phyloP scores from a whole-genome alignment of 1,139 yeast genomes.

The Debaryomyces nepalensis region DNA sequence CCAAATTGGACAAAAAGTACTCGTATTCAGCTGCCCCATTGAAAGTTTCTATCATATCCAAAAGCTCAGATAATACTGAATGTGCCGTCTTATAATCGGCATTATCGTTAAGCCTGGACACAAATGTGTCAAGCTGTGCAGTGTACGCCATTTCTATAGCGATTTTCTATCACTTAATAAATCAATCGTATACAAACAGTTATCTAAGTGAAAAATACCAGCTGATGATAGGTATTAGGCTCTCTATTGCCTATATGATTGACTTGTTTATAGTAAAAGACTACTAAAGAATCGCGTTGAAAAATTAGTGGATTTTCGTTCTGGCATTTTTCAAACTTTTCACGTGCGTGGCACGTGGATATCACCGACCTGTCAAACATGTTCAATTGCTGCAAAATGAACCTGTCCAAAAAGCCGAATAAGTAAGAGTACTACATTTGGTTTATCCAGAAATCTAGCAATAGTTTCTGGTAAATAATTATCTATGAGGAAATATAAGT shows the following conservation, averaged over 20 bases:
- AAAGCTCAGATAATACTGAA: constrained; percentile 74
- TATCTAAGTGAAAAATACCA: not conserved
- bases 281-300: constrained; percentile 8
- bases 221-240: constrained; percentile 1
- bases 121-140: constrained; percentile 63
- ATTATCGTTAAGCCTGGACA: constrained; percentile 57
- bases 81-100: constrained; percentile 64
- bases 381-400: constrained; percentile 8
- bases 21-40: constrained; percentile 82
- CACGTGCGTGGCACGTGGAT: constrained; percentile 14
- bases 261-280: constrained; percentile 7
- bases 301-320: constrained; percentile 15
- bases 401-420: not conserved
- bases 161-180: not conserved
- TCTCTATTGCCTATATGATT: constrained; percentile 1
- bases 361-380: not conserved
- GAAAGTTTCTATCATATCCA: constrained; percentile 84
- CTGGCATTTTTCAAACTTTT: constrained; percentile 11
- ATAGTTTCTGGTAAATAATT: too few relatives aligned
- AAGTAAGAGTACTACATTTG: too few relatives aligned
- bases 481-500: not conserved
- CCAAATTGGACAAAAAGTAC: constrained; percentile 60
- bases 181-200: not conserved
- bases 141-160: constrained; percentile 45
- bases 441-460: too few relatives aligned